Conservation (phyloP, 192 early-diverging fungal species). For the Diversispora epigaea region DNA sequence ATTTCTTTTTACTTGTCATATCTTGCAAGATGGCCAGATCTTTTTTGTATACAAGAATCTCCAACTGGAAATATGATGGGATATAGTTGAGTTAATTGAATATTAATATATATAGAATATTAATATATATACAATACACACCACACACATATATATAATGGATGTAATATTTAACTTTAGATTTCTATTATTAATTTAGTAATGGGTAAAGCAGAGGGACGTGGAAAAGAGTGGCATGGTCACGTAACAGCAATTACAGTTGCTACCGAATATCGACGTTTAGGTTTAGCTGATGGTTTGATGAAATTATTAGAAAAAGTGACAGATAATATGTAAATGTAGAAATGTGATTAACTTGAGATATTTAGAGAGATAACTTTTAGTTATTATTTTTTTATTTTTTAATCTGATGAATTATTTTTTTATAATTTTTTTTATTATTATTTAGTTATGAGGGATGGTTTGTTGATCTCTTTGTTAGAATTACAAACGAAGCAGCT, state of each 20-base stretch:
- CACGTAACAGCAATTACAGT: slow-evolving; percentile 98
- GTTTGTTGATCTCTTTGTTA: slow-evolving; percentile 97
- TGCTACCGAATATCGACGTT: slow-evolving; percentile 87
- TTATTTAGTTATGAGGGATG: slow-evolving; percentile 83
- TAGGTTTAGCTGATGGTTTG: slow-evolving; percentile 85
- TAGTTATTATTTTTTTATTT: background rate
- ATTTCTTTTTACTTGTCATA: slow-evolving; percentile 93
- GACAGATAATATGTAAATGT: slow-evolving; percentile 73
- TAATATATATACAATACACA: no score
- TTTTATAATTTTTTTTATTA: background rate
- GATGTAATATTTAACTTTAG: no score
- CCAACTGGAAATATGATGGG: slow-evolving; percentile 75
- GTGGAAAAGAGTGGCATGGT: slow-evolving; percentile 88
- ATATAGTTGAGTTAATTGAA: slow-evolving; percentile 64
- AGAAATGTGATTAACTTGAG: no score
- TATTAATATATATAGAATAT: no score
- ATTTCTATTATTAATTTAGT: slow-evolving; percentile 42
- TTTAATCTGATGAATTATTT: background rate
- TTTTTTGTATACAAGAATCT: slow-evolving; percentile 82
- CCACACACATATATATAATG: no score
- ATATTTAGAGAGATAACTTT: no score
- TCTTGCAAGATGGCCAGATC: slow-evolving; percentile 91
- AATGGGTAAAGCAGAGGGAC: slow-evolving; percentile 97
- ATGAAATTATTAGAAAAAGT: slow-evolving; percentile 90
- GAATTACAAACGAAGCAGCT: slow-evolving; percentile 87